A percentile compares a stretch with the other conserved stretches of the same genome.
phyloP scores from a whole-genome alignment of 2,329 filamentous ascomycete genomes.

The Ascochyta rabiei region DNA sequence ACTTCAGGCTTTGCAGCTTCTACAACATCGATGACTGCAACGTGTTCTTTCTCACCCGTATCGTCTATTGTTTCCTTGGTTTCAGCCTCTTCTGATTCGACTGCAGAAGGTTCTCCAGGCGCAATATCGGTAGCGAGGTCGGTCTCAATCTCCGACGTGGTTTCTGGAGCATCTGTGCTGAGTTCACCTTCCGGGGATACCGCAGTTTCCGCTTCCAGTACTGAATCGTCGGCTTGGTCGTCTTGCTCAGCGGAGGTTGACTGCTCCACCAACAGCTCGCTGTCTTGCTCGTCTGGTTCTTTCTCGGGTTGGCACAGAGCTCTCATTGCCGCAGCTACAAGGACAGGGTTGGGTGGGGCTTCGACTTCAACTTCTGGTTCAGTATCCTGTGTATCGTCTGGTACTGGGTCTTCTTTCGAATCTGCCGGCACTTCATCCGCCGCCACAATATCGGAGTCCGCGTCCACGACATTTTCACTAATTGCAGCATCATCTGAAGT shows the following conservation, averaged over 20 bases:
- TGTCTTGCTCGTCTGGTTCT: neutral
- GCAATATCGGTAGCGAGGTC: neutral
- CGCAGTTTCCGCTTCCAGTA: neutral
- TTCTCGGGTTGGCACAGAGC: slow-evolving; percentile 3
- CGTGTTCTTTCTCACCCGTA: neutral
- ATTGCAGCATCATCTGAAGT: neutral
- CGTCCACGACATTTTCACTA: neutral
- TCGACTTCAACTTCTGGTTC: slow-evolving; percentile 4
- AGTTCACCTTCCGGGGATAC: neutral
- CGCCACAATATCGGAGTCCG: neutral
- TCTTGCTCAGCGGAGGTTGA: neutral
- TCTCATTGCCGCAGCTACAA: slow-evolving; percentile 6
- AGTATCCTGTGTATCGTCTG: neutral
- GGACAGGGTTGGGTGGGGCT: slow-evolving; percentile 7
- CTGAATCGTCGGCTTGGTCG: neutral
- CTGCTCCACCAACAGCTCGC: neutral
- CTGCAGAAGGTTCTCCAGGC: neutral
- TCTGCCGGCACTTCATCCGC: neutral
- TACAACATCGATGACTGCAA: neutral
- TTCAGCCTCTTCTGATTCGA: neutral
- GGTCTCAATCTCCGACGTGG: neutral
- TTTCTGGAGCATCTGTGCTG: neutral
- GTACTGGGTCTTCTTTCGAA: neutral
- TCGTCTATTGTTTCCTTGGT: neutral
- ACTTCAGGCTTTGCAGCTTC: neutral